Conservation (phyloP, 106 monocot species). For the Apostasia ramifera region DNA sequence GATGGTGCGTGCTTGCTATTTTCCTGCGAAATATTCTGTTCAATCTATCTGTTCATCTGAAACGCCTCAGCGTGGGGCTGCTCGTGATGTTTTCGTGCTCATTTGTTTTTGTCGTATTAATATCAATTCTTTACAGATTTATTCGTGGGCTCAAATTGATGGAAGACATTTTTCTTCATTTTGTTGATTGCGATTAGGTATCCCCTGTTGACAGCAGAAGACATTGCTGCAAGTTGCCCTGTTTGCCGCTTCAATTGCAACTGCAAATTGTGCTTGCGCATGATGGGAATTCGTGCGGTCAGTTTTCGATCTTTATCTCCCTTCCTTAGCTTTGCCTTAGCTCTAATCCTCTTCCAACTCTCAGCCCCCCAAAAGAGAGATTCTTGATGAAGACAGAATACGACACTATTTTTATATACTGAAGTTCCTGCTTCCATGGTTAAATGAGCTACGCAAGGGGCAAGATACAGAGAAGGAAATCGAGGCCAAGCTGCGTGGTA, state of each 20-base stretch:
- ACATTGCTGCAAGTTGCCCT: conserved; percentile 25
- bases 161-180: neutral
- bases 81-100: neutral
- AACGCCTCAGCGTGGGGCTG: neutral
- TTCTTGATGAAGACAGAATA: conserved; percentile 4
- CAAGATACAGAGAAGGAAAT: conserved; percentile 50
- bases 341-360: neutral
- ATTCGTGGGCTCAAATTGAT: neutral
- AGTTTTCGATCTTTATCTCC: neutral
- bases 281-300: conserved; percentile 18
- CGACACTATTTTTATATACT: conserved; percentile 7
- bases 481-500: conserved; percentile 50
- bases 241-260: conserved; percentile 34
- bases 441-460: conserved; percentile 24
- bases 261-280: conserved; percentile 40
- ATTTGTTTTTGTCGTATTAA: neutral
- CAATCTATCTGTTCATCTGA: too few relatives aligned
- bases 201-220: conserved; percentile 14
- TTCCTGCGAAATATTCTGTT: neutral
- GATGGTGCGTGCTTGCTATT: conserved; percentile 12
- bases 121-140: neutral
- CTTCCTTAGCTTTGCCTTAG: neutral
- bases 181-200: conserved; percentile 15
- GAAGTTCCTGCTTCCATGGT: conserved; percentile 16
- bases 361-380: conserved; percentile 12